Base-by-base conservation (phyloP, 2,329 filamentous ascomycete species). In the Cladosporium sp. region DNA sequence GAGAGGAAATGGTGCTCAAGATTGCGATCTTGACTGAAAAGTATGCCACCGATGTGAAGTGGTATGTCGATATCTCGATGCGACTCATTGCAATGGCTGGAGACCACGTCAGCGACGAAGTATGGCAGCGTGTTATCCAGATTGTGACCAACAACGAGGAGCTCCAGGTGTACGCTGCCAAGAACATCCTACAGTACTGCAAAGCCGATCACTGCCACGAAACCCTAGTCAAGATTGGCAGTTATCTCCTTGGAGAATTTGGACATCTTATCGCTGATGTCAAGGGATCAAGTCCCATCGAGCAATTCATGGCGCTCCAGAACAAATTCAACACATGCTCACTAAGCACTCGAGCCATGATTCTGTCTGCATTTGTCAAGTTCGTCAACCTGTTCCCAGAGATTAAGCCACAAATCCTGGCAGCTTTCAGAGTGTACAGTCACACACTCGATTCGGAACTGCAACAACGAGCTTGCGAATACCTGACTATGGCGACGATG, bases 121-220 rank as follows among this genome's bases (percentile, higher is more conserved):
- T 99, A 21, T 99, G 95, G 95, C 95, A 99, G 78, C 89, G 95
- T 72, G 94, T 99, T 65, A 97, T 97, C 69, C 95, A 99, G 78
- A 98, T 99, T 72, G 93, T 98, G 66, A 98, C 95, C 64, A 99
- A 99, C 82, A 99, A 99, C 78, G 95, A 99, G 78, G 94, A 98
- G 78, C 85, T 99, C 12, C 95, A 99, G 79, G 90, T 97, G 0
- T 99, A 99, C 76, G 95, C 95, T 1, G 93, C 95, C 5, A 92
- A 96, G 75, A 96, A 96, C 72, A 93, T 95, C 26, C 81, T 99
- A 49, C 90, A 94, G 71, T 97, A 98, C 75, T 85, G 97, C 78
- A 97, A 97, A 78, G 88, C 89, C 21, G 92, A 97, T 67, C 91
- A 94, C 77, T 97, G 93, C 77, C 95, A 99, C 74, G 95, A 99